Evolutionary conservation across 805 yeast species (phyloP), one percentile per base, ranked within the genome.

Genomic region (Candida peoriensis): DNA sequence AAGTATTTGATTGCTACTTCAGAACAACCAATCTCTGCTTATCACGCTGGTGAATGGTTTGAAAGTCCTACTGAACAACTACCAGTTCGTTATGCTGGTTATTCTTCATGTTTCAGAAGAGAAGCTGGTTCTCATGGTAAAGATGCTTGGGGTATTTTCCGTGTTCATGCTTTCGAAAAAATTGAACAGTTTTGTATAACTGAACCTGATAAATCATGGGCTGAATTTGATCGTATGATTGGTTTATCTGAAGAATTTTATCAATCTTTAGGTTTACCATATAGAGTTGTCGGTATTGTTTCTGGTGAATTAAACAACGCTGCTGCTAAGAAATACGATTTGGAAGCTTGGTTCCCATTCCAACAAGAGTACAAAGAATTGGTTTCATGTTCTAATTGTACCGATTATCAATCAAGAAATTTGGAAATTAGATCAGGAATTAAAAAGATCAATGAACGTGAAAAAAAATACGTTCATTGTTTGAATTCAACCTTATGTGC

Each of bases 271-370:
- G 90, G 89, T 28, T 67, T 93, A 54, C 98, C 98, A 44, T 93
- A 90, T 74, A 78, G 97, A 63, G 93, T 93, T 39, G 98, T 93
- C 45, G 95, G 95, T 52, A 93, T 93, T 63, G 98, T 93, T 44
- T 87, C 96, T 41, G 98, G 97, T 54, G 98, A 90, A 71, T 78
- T 93, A 61, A 93, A 93, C 75, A 93, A 93, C 54, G 97, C 98
- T 35, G 98, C 98, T 44, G 97, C 98, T 48, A 93, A 93, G 74
- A 93, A 93, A 66, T 93, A 82, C 70, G 98, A 93, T 70, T 76
- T 93, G 59, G 98, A 93, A 73, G 98, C 98, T 33, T 93, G 98
- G 98, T 93, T 93, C 94, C 98, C 98, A 59, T 93, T 74, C 85
- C 98, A 93, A 74, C 76, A 88, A 63, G 98, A 93, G 68, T 93